Percentiles rank a stretch among this genome's conserved stretches.
phyloP scores from a whole-genome alignment of 1,139 yeast genomes.

The Pichia sp. region DNA sequence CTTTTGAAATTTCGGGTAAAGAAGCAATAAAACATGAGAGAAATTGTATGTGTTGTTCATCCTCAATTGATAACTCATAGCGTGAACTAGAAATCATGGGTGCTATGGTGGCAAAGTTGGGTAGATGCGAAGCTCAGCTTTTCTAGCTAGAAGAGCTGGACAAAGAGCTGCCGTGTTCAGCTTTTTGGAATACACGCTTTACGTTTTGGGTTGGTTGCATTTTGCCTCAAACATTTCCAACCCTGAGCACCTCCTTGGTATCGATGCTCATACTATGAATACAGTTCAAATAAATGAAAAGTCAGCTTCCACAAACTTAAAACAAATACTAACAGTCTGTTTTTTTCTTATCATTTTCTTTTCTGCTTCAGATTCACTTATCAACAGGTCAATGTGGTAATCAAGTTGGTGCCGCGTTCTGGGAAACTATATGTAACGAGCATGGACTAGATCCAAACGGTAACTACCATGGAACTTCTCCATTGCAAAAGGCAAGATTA shows the following conservation, averaged over 20 bases:
- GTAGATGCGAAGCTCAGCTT: too few relatives aligned
- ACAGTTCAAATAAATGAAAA: neutral
- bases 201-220: too few relatives aligned
- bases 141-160: too few relatives aligned
- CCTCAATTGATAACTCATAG: neutral
- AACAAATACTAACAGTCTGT: conserved; percentile 2
- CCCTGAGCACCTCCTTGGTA: too few relatives aligned
- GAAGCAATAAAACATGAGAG: conserved; percentile 16
- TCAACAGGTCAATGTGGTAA: conserved; percentile 99
- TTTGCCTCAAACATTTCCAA: too few relatives aligned
- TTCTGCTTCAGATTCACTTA: conserved; percentile 63
- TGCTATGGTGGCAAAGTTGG: too few relatives aligned
- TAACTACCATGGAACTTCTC: conserved; percentile 63
- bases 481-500: conserved; percentile 57
- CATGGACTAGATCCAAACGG: conserved; percentile 91
- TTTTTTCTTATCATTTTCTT: neutral
- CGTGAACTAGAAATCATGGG: too few relatives aligned
- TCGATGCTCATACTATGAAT: neutral
- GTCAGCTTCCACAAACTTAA: neutral
- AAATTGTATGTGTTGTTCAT: conserved; percentile 18
- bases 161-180: too few relatives aligned
- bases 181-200: too few relatives aligned
- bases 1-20: neutral
- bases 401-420: conserved; percentile 96
- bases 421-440: conserved; percentile 97